Percentiles rank a stretch among this genome's conserved stretches.
Evolutionary conservation across 495 filamentous ascomycete species (phyloP).

Genomic region (Talaromyces nanjingensis): DNA sequence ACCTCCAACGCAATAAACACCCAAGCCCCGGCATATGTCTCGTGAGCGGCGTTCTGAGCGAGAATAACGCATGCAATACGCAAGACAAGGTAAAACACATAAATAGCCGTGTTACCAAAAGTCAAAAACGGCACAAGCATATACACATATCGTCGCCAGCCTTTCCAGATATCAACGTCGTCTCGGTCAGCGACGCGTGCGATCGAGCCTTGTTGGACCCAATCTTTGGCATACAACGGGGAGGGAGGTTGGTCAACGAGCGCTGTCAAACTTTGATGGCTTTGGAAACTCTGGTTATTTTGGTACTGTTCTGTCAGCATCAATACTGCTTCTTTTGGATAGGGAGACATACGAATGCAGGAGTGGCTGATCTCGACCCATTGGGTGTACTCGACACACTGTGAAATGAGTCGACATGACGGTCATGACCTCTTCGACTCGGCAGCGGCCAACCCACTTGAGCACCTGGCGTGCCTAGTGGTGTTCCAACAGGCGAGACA

Average conservation of each 20-base stretch:
- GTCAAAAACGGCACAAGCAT: conserved; percentile 29
- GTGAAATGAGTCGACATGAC: conserved; percentile 10
- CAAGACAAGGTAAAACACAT: conserved; percentile 32
- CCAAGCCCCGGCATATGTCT: conserved; percentile 28
- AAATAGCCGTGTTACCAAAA: conserved; percentile 27
- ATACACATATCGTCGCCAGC: conserved; percentile 33
- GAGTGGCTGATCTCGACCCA: conserved; percentile 25
- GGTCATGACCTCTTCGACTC: background rate
- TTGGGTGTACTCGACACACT: conserved; percentile 18
- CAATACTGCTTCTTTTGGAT: too few species aligned
- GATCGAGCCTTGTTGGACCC: conserved; percentile 27
- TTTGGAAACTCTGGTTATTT: conserved; percentile 19
- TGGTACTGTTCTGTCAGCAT: conserved; percentile 14
- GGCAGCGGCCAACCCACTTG: background rate
- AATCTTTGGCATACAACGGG: conserved; percentile 25
- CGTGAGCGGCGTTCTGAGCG: conserved; percentile 22
- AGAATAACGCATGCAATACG: conserved; percentile 32
- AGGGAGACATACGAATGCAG: conserved; percentile 19
- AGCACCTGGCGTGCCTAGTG: background rate
- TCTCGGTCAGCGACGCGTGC: conserved; percentile 32
- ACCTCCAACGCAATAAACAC: conserved; percentile 35
- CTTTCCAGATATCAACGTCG: conserved; percentile 35
- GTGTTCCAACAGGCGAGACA: background rate
- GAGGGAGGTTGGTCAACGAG: conserved; percentile 20
- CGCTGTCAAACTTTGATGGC: conserved; percentile 18